phyloP scores from a whole-genome alignment of 495 filamentous ascomycete species.

The Penicillium salamii region DNA sequence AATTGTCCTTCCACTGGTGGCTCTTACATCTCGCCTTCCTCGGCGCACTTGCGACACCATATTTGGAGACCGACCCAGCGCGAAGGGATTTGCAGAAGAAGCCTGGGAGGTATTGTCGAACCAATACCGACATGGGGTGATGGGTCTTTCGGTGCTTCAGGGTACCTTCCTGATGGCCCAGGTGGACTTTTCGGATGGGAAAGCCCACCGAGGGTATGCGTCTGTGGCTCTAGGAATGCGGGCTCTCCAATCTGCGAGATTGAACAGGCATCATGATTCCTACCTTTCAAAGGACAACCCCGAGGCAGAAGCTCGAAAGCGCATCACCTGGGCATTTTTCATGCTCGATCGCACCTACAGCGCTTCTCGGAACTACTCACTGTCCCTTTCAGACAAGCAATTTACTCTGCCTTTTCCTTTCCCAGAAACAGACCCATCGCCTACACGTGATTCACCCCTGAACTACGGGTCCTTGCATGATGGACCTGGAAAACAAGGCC shows the following conservation, averaged over 20 bases:
- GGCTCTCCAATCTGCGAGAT: conserved; percentile 20
- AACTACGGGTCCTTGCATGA: conserved; percentile 15
- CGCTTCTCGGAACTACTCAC: conserved; percentile 25
- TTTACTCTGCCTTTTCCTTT: conserved; percentile 24
- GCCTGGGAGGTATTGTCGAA: conserved; percentile 23
- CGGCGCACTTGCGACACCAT: conserved; percentile 6
- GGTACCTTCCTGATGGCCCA: conserved; percentile 27
- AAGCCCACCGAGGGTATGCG: conserved; percentile 19
- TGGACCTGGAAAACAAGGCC: conserved; percentile 15
- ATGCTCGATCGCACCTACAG: conserved; percentile 32
- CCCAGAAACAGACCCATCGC: not conserved
- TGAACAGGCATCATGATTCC: conserved; percentile 20
- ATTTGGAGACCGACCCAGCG: not conserved
- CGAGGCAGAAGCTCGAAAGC: conserved; percentile 11
- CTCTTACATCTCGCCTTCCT: conserved; percentile 25
- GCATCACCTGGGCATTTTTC: conserved; percentile 30
- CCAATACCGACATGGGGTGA: conserved; percentile 14
- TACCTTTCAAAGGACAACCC: not conserved
- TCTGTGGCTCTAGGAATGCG: conserved; percentile 26
- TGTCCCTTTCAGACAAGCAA: conserved; percentile 26
- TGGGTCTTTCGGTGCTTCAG: conserved; percentile 26
- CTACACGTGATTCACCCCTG: not conserved
- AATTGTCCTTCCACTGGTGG: conserved; percentile 22
- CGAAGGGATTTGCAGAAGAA: conserved; percentile 15
- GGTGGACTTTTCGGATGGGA: conserved; percentile 27